phyloP scores from a whole-genome alignment of 352 stramenopile genomes.

The Lagenidium sp. region DNA sequence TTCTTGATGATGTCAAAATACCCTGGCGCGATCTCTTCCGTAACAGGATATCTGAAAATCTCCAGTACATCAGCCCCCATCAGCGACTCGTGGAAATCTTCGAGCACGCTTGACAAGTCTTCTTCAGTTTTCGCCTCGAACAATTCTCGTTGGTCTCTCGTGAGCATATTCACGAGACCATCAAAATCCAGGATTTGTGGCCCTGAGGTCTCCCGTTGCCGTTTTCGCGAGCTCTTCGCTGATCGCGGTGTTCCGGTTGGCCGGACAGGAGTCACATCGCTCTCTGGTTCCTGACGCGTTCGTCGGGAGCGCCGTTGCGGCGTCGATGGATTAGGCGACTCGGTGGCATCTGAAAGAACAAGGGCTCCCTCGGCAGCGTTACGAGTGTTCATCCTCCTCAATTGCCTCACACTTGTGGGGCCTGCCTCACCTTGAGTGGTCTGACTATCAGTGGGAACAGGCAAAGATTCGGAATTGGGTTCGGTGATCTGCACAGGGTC shows the following conservation, averaged over 20 bases:
- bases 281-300: neutral
- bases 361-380: neutral
- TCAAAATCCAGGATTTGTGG: slow-evolving; percentile 33
- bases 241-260: neutral
- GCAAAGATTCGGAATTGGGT: neutral
- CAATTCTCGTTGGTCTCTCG: slow-evolving; percentile 34
- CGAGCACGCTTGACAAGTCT: slow-evolving; percentile 41
- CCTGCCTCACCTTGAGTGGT: neutral
- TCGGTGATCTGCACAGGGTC: neutral
- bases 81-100: slow-evolving; percentile 65
- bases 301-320: too few species aligned
- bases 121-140: slow-evolving; percentile 49
- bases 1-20: slow-evolving; percentile 86
- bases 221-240: slow-evolving; percentile 17
- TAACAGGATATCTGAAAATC: slow-evolving; percentile 87
- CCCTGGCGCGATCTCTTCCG: slow-evolving; percentile 86
- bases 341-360: neutral
- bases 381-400: too few species aligned
- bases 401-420: too few species aligned
- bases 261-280: neutral
- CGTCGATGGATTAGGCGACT: too few species aligned
- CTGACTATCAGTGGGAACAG: neutral
- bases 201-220: slow-evolving; percentile 23
- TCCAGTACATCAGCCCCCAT: slow-evolving; percentile 62
- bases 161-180: slow-evolving; percentile 40